Evolutionary conservation across 148 eudicot species (phyloP).

Genomic region (Camellia japonica): DNA sequence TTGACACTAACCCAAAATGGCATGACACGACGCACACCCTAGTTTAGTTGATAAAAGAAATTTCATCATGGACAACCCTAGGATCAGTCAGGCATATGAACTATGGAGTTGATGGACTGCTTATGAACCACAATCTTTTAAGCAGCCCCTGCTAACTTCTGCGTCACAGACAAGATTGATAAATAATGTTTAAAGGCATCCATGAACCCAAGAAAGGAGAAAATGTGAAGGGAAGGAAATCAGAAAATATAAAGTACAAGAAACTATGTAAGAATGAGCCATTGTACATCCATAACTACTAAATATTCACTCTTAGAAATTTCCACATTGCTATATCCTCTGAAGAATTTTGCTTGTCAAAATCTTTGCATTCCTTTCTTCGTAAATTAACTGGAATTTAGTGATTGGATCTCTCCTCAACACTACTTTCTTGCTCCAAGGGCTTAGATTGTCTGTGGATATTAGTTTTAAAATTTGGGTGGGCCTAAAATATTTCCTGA

Average conservation of each 20-base stretch:
- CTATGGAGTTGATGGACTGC: background rate
- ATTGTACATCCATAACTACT: background rate
- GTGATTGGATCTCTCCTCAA: background rate
- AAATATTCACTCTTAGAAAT: background rate
- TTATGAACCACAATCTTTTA: background rate
- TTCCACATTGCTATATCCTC: background rate
- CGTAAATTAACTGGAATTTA: conserved; percentile 3
- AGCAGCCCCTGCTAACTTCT: background rate
- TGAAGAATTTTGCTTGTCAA: background rate
- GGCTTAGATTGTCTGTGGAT: background rate
- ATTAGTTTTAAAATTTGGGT: background rate
- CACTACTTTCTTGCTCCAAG: conserved; percentile 1
- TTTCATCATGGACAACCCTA: background rate
- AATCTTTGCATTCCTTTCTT: background rate
- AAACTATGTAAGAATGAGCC: background rate
- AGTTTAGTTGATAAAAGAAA: background rate
- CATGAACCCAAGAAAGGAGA: background rate
- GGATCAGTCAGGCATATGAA: background rate
- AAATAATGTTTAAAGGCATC: background rate
- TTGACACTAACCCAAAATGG: no score
- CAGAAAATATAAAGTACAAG: background rate
- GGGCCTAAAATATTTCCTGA: background rate
- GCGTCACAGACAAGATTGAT: background rate
- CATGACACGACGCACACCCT: no score
- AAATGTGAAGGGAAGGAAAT: background rate